Percentiles rank a stretch among this genome's conserved stretches.
Evolutionary conservation across 2,329 filamentous ascomycete species (phyloP).

Genomic region (Xenoacremonium recifei): DNA sequence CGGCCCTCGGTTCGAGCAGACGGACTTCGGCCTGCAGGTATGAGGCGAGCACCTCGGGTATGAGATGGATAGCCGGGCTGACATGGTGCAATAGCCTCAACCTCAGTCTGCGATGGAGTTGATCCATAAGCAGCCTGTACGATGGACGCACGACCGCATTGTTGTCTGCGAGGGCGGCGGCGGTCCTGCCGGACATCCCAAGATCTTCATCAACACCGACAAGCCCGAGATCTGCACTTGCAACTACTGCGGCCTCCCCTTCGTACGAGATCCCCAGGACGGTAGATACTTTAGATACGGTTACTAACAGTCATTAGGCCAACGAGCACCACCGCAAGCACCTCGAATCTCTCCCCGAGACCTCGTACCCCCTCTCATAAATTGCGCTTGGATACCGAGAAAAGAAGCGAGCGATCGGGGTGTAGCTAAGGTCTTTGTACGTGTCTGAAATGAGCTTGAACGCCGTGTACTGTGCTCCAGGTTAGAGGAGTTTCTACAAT

Average conservation of each 20-base stretch:
- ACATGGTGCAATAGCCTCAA: conserved; percentile 66
- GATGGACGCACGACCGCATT: conserved; percentile 79
- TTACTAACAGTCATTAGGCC: conserved; percentile 55
- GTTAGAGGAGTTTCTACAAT: conserved; percentile 8
- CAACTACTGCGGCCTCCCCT: conserved; percentile 91
- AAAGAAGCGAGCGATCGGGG: conserved; percentile 8
- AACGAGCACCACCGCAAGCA: conserved; percentile 84
- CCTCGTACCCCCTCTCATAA: conserved; percentile 74
- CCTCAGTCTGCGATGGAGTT: conserved; percentile 89
- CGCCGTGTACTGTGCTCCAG: conserved; percentile 13
- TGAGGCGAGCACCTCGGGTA: no score
- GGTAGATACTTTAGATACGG: not conserved
- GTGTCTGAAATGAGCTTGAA: conserved; percentile 8
- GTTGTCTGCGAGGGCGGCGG: conserved; percentile 92
- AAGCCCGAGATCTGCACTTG: conserved; percentile 91
- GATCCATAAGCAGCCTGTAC: conserved; percentile 92
- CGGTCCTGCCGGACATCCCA: conserved; percentile 84
- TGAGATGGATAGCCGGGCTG: conserved; percentile 16
- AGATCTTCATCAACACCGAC: conserved; percentile 96
- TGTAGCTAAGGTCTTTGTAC: conserved; percentile 11
- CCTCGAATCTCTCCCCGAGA: conserved; percentile 77
- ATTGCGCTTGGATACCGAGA: conserved; percentile 8
- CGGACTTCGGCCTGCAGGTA: conserved; percentile 89
- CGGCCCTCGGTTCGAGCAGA: conserved; percentile 96
- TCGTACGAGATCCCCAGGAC: conserved; percentile 59